Percentiles rank a stretch among this genome's conserved stretches.
Evolutionary conservation across 2,329 filamentous ascomycete genomes (phyloP).

Genomic region (Colletotrichum truncatum): DNA sequence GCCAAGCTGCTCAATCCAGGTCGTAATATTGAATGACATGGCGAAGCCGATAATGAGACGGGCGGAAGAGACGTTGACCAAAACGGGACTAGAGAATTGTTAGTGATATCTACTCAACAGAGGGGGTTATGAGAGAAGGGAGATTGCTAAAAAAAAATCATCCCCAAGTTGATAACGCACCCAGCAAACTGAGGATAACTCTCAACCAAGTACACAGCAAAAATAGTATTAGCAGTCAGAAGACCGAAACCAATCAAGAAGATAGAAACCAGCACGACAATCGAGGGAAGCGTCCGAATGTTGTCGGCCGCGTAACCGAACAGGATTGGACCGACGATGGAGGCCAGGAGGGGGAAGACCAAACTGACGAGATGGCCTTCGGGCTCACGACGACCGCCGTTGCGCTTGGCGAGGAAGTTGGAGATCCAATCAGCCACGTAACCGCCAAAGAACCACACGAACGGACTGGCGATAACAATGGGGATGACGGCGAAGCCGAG

Average conservation of each 20-base stretch:
- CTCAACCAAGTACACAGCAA: slow-evolving; percentile 44
- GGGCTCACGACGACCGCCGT: slow-evolving; percentile 40
- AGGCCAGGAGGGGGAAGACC: slow-evolving; percentile 39
- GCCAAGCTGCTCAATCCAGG: slow-evolving; percentile 39
- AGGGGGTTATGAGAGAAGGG: not conserved
- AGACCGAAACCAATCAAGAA: slow-evolving; percentile 41
- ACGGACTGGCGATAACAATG: slow-evolving; percentile 29
- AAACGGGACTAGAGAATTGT: slow-evolving; percentile 36
- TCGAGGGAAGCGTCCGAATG: slow-evolving; percentile 35
- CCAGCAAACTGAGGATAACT: slow-evolving; percentile 39
- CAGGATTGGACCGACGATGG: slow-evolving; percentile 40
- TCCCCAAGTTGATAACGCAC: not conserved
- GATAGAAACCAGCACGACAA: slow-evolving; percentile 37
- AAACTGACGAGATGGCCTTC: slow-evolving; percentile 44
- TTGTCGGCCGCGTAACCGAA: slow-evolving; percentile 42
- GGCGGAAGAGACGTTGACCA: slow-evolving; percentile 44
- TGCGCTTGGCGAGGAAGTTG: slow-evolving; percentile 39
- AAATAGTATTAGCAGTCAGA: slow-evolving; percentile 38
- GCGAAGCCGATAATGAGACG: slow-evolving; percentile 42
- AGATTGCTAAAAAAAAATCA: not conserved
- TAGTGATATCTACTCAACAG: not conserved
- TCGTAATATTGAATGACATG: slow-evolving; percentile 39
- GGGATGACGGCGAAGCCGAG: slow-evolving; percentile 37
- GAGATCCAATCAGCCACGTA: slow-evolving; percentile 41
- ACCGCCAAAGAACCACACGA: slow-evolving; percentile 37